phyloP scores from a whole-genome alignment of 2,329 filamentous ascomycete genomes.

The Aspergillus latus region DNA sequence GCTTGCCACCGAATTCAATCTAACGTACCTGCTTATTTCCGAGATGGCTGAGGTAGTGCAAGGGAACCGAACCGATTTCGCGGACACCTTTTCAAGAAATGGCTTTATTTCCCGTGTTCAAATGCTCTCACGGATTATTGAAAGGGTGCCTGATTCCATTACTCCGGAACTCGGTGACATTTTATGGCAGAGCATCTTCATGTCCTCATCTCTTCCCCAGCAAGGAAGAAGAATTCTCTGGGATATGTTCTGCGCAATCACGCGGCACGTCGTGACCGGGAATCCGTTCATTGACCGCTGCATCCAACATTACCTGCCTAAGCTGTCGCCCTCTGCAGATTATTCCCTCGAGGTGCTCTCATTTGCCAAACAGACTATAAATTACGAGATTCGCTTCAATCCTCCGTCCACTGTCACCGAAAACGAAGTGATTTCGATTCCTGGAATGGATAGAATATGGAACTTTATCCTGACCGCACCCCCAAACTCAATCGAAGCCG shows the following conservation, averaged over 20 bases:
- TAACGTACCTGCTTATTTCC: conserved; percentile 62
- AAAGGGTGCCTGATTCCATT: conserved; percentile 62
- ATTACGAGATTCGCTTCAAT: conserved; percentile 58
- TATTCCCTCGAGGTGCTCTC: conserved; percentile 42
- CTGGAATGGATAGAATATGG: conserved; percentile 73
- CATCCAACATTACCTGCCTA: conserved; percentile 44
- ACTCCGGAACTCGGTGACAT: conserved; percentile 59
- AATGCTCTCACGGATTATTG: conserved; percentile 60
- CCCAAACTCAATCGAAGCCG: conserved; percentile 62
- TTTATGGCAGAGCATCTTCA: conserved; percentile 74
- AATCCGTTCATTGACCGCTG: conserved; percentile 47
- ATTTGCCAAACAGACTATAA: conserved; percentile 44
- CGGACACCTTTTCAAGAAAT: conserved; percentile 40
- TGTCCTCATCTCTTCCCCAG: conserved; percentile 58
- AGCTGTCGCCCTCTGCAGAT: conserved; percentile 35
- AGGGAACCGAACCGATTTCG: conserved; percentile 44
- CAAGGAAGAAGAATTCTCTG: conserved; percentile 68
- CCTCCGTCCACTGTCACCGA: conserved; percentile 47
- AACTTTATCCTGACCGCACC: conserved; percentile 71
- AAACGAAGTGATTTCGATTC: conserved; percentile 44
- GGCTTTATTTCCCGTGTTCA: conserved; percentile 56
- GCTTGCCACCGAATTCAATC: conserved; percentile 61
- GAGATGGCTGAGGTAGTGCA: conserved; percentile 62
- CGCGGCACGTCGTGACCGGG: conserved; percentile 28
- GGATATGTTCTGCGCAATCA: conserved; percentile 58